A percentile compares a stretch with the other conserved stretches of the same genome.
These are phyloP conservation scores for Trichosporon sp. DNA, from an alignment of 1,284 basidiomycete genomes.

Conservation along the genomic window DNA sequence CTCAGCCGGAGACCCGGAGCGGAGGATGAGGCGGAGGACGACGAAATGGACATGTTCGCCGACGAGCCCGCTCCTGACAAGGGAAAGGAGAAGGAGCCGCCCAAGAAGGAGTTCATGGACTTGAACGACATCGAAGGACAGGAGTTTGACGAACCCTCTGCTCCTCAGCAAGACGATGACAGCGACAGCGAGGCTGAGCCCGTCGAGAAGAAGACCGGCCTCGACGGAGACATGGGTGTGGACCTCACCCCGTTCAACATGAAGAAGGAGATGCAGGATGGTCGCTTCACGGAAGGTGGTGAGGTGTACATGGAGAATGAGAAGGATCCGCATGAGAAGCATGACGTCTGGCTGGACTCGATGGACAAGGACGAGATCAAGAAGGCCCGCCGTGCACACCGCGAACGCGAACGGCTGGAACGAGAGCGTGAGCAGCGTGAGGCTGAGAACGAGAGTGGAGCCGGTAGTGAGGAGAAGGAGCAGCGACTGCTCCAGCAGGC, in stretches of 20 bases:
- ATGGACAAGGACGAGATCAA: constrained; percentile 81
- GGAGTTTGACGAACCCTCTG: constrained; percentile 58
- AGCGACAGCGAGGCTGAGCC: constrained; percentile 24
- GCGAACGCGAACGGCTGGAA: constrained; percentile 62
- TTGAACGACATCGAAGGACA: constrained; percentile 95
- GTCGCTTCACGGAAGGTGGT: constrained; percentile 92
- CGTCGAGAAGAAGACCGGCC: constrained; percentile 21
- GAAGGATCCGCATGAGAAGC: constrained; percentile 77
- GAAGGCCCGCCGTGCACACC: constrained; percentile 68
- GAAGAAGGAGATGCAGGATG: constrained; percentile 97
- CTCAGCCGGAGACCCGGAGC: constrained; percentile 55
- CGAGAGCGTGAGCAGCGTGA: constrained; percentile 63
- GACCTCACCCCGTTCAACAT: constrained; percentile 96
- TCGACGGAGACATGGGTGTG: constrained; percentile 72
- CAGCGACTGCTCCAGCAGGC: constrained; percentile 64
- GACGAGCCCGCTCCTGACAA: constrained; percentile 23
- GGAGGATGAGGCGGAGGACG: constrained; percentile 55
- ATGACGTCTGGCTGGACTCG: constrained; percentile 93
- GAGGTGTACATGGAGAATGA: constrained; percentile 72
- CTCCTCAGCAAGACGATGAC: constrained; percentile 66
- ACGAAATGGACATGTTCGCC: constrained; percentile 78
- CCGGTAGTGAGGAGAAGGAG: constrained; percentile 55
- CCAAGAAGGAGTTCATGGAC: constrained; percentile 69
- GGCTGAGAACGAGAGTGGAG: constrained; percentile 54
- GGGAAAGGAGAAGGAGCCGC: constrained; percentile 27